phyloP scores from a whole-genome alignment of 192 early-diverging fungal genomes.

The Backusella macrospora region DNA sequence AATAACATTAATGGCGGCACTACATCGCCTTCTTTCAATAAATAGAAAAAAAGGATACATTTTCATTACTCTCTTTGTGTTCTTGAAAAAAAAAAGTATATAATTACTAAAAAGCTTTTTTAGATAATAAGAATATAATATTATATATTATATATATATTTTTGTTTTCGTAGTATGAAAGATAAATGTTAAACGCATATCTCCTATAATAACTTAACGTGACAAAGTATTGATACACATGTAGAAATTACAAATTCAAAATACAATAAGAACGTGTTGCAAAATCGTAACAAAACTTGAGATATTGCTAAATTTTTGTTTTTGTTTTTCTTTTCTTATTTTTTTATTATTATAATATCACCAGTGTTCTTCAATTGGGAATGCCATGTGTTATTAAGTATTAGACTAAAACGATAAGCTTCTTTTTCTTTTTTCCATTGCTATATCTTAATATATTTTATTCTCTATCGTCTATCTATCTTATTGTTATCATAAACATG shows the following conservation, averaged over 20 bases:
- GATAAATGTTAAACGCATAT: background rate
- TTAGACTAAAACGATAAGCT: background rate
- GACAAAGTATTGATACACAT: background rate
- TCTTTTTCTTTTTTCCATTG: background rate
- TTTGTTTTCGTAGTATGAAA: background rate
- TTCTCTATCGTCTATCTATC: background rate
- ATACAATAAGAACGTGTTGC: background rate
- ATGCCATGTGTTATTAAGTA: background rate
- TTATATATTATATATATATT: background rate
- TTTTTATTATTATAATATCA: constrained; percentile 13
- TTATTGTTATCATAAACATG: background rate
- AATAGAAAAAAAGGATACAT: background rate
- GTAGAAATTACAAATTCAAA: constrained; percentile 9
- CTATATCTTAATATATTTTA: background rate
- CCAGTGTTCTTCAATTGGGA: background rate
- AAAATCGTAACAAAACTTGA: background rate
- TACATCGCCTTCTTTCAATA: background rate
- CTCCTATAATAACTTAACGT: constrained; percentile 11
- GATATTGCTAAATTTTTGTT: background rate
- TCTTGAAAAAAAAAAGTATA: background rate
- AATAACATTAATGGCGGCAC: background rate
- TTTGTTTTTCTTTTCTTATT: background rate
- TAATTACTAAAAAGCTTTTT: background rate
- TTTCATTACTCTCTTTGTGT: too few relatives aligned
- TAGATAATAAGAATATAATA: background rate